Base-by-base conservation (phyloP, 257 asterid species). In the Datura wrightii region DNA sequence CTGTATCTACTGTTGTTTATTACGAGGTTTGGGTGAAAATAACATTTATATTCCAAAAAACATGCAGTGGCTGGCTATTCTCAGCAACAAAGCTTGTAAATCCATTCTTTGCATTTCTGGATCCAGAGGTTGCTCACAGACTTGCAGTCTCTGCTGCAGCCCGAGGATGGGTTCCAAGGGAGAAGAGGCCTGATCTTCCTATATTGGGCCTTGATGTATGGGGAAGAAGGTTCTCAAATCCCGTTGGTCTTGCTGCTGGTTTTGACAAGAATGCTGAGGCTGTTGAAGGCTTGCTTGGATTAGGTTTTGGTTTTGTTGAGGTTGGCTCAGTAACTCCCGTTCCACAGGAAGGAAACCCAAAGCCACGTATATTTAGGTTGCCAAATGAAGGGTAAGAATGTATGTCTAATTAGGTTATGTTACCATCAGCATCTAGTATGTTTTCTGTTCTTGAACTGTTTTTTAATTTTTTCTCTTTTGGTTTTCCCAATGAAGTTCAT, bases 211-310 rank as follows among this genome's bases (percentile, higher is more conserved):
- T 91, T 37, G 93, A 91, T 86, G 95, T 97, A 50, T 97, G 98
- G 99, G 98, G 99, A 71, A 94, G 95, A 91, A 91, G 98, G 87
- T 97, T 97, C 95, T 94, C 98, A 86, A 95, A 97, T 89, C 99
- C 99, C 37, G 79, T 97, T 71, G 99, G 99, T 82, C 99, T 97
- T 80, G 84, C 98, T 82, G 99, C 99, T 81, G 99, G 99, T 80
- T 97, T 97, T 87, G 98, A 97, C 87, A 97, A 97, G 92, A 95
- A 97, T 88, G 99, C 98, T 0, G 99, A 95, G 88, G 98, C 98
- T 65, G 94, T 97, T 87, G 99, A 97, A 87, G 98, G 99, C 46
- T 90, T 97, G 86, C 98, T 97, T 19, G 97, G 97, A 36, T 85
- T 95, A 86, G 99, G 99, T 82, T 97, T 97, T 85, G 98, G 99